Percentiles rank a stretch among this genome's conserved stretches.
Evolutionary conservation across 306 rosid genomes (phyloP).

Genomic region (Fagus sylvatica): DNA sequence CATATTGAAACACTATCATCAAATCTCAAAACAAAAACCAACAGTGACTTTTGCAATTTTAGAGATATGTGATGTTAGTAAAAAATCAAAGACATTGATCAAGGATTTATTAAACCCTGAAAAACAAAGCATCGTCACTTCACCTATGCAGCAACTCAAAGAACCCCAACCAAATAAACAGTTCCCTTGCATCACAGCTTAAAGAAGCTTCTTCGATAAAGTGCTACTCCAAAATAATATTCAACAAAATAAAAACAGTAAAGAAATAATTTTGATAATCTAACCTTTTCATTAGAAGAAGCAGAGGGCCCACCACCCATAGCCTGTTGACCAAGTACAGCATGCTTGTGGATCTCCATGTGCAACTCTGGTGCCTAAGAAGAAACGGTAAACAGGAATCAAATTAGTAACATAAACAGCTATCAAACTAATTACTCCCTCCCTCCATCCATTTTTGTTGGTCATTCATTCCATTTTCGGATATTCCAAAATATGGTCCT

Average conservation of each 20-base stretch:
- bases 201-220: background rate
- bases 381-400: constrained; percentile 5
- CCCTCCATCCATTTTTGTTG: too few species aligned
- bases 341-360: constrained; percentile 68
- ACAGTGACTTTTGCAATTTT: background rate
- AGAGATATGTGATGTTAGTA: background rate
- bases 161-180: background rate
- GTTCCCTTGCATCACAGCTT: background rate
- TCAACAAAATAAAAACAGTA: background rate
- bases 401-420: background rate
- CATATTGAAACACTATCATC: background rate
- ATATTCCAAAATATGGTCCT: too few species aligned
- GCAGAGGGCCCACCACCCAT: constrained; percentile 45
- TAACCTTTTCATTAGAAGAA: constrained; percentile 58
- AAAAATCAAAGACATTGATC: background rate
- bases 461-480: too few species aligned
- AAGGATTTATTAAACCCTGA: background rate
- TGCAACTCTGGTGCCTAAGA: constrained; percentile 71
- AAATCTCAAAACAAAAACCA: background rate
- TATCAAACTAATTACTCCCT: background rate
- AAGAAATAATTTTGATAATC: background rate
- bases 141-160: background rate
- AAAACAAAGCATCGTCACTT: background rate
- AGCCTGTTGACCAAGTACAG: constrained; percentile 47
- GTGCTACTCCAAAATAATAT: background rate